A percentile compares a stretch with the other conserved stretches of the same genome.
Conservation (phyloP, 164 flowering plant species). For the Euptelea pleiosperma region DNA sequence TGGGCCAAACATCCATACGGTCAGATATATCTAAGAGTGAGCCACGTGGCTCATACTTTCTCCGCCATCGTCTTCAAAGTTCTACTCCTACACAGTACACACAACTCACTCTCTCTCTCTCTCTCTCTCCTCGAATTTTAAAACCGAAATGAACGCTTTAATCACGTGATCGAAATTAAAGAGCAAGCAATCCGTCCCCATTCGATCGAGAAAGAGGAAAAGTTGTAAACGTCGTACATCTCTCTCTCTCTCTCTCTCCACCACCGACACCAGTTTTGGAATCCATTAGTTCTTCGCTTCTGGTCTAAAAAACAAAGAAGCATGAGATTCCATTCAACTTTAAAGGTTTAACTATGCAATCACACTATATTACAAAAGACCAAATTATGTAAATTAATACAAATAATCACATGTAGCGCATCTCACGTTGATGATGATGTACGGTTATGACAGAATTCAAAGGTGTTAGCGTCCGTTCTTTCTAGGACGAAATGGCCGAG, state of each 20-base stretch:
- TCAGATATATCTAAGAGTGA: too few species aligned
- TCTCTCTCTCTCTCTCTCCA: background rate
- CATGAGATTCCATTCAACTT: background rate
- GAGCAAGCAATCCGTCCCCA: too few species aligned
- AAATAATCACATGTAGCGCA: background rate
- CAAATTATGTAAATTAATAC: background rate
- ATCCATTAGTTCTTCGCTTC: background rate
- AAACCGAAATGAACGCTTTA: too few species aligned
- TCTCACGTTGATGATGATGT: constrained; percentile 24
- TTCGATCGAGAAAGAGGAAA: too few species aligned
- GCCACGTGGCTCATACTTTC: too few species aligned
- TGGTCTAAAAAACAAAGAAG: background rate
- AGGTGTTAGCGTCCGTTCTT: constrained; percentile 40
- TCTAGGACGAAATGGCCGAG: constrained; percentile 74
- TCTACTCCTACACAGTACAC: too few species aligned
- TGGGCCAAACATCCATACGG: too few species aligned
- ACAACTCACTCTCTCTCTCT: too few species aligned
- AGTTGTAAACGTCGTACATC: background rate
- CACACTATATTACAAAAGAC: background rate
- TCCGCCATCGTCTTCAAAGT: too few species aligned
- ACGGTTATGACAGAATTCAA: constrained; percentile 46
- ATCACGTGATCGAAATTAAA: too few species aligned
- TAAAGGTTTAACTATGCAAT: background rate
- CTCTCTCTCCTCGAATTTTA: too few species aligned
- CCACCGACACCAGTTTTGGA: background rate